These are phyloP conservation scores for Candida rishiriensis DNA, from an alignment of 805 yeast species.

Conservation along the genomic window DNA sequence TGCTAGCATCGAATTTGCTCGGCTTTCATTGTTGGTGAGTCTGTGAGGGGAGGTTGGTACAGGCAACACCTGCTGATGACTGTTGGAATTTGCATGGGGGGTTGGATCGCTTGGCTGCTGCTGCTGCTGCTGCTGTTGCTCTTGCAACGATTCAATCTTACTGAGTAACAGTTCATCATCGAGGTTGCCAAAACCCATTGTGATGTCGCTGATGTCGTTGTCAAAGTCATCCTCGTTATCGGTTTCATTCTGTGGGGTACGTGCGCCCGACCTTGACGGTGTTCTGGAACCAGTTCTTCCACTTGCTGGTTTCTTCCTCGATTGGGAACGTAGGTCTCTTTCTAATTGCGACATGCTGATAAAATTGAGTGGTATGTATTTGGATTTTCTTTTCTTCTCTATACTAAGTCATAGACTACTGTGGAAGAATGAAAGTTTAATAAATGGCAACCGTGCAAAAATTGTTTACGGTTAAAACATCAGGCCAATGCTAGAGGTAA, in stretches of 20 bases:
- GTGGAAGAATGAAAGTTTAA: too few relatives aligned
- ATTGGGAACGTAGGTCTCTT: conserved; percentile 11
- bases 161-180: conserved; percentile 12
- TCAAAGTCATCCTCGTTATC: conserved; percentile 11
- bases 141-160: neutral
- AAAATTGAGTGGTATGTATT: neutral
- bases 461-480: too few relatives aligned
- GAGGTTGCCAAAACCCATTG: conserved; percentile 15
- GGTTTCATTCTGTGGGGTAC: conserved; percentile 10
- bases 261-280: conserved; percentile 11
- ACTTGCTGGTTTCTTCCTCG: conserved; percentile 4
- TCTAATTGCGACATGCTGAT: conserved; percentile 17
- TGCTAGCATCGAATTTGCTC: conserved; percentile 19
- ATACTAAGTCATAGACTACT: too few relatives aligned
- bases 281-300: conserved; percentile 18
- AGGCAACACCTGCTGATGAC: neutral
- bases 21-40: neutral
- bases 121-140: neutral
- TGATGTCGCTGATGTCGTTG: conserved; percentile 13
- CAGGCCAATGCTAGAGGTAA: too few relatives aligned
- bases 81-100: neutral
- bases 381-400: too few relatives aligned
- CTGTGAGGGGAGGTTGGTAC: neutral
- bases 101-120: neutral
- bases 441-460: too few relatives aligned